phyloP scores from a whole-genome alignment of 1,284 basidiomycete genomes.

The Malassezia equina region DNA sequence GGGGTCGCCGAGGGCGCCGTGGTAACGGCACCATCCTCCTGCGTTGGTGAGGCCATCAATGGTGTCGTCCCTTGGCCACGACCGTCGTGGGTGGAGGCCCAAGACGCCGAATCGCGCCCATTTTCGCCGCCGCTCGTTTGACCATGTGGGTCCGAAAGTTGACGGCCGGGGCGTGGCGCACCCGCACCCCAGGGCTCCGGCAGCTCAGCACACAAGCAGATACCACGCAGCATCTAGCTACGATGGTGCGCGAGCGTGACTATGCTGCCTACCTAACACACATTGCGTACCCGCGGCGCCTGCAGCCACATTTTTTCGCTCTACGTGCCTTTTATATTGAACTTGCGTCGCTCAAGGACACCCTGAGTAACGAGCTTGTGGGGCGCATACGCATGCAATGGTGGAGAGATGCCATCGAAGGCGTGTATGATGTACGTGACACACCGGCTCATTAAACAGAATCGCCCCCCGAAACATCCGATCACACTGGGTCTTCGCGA shows the following conservation, averaged over 20 bases:
- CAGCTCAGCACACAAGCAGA: neutral
- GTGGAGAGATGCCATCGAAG: constrained; percentile 43
- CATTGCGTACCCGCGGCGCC: constrained; percentile 32
- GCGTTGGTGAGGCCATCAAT: neutral
- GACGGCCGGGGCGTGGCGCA: neutral
- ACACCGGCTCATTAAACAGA: constrained; percentile 2
- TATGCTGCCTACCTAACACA: constrained; percentile 37
- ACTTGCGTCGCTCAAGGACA: constrained; percentile 36
- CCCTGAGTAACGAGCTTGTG: constrained; percentile 40
- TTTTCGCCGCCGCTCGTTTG: neutral
- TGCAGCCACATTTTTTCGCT: constrained; percentile 40
- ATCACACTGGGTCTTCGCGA: constrained; percentile 34
- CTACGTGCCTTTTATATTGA: constrained; percentile 43
- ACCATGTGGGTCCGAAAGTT: neutral
- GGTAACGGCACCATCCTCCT: neutral
- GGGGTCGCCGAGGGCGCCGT: neutral
- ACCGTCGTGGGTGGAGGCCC: neutral
- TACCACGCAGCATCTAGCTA: neutral
- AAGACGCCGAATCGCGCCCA: neutral
- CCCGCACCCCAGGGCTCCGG: neutral
- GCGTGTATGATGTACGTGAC: constrained; percentile 23
- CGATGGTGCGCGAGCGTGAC: constrained; percentile 22
- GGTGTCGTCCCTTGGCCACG: neutral
- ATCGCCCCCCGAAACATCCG: constrained; percentile 39
- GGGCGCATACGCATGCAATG: constrained; percentile 43